phyloP scores from a whole-genome alignment of 192 early-diverging fungal species.

The Coemansia nantahalensis region DNA sequence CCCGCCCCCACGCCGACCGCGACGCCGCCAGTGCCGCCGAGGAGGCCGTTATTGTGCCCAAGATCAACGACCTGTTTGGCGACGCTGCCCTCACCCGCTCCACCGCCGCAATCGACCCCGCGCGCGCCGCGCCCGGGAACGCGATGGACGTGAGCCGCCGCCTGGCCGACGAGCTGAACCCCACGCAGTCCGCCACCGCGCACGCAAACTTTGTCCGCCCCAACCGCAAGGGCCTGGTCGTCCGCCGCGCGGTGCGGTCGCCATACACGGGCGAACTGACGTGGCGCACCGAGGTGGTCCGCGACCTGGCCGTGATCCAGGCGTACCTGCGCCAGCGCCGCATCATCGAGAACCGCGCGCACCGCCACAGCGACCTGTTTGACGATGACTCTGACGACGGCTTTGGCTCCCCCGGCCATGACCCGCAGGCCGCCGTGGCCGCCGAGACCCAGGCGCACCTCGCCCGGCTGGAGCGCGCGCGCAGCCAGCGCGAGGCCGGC shows the following conservation, averaged over 20 bases:
- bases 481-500: constrained; percentile 53
- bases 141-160: constrained; percentile 43
- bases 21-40: constrained; percentile 31
- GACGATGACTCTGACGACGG: constrained; percentile 11
- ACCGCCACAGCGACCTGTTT: constrained; percentile 6
- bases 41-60: constrained; percentile 44
- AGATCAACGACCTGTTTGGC: constrained; percentile 48
- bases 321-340: constrained; percentile 84
- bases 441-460: constrained; percentile 63
- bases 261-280: constrained; percentile 62
- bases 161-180: constrained; percentile 5
- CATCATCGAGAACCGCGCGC: constrained; percentile 65
- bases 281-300: constrained; percentile 80
- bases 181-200: constrained; percentile 14
- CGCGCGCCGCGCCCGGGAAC: constrained; percentile 23
- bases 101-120: constrained; percentile 14
- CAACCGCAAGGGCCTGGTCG: constrained; percentile 40
- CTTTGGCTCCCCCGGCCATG: constrained; percentile 7
- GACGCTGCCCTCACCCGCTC: constrained; percentile 26
- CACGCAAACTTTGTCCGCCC: constrained; percentile 47
- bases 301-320: constrained; percentile 81
- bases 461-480: constrained; percentile 61
- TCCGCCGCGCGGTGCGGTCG: constrained; percentile 41
- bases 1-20: constrained; percentile 40
- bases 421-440: constrained; percentile 11